Percentiles rank a stretch among this genome's conserved stretches.
phyloP scores from a whole-genome alignment of 495 filamentous ascomycete genomes.

The Letharia lupina region DNA sequence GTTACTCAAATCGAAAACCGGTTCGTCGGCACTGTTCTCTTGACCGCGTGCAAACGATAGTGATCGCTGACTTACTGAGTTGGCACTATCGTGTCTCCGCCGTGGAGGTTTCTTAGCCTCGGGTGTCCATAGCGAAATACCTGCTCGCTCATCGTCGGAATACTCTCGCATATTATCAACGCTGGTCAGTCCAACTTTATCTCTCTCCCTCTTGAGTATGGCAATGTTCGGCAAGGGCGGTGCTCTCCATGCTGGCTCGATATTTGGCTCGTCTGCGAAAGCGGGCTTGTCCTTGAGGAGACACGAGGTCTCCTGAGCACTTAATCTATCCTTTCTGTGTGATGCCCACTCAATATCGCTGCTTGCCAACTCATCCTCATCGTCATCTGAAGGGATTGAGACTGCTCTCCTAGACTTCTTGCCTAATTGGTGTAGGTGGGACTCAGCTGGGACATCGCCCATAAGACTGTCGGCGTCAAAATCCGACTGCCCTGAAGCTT shows the following conservation, averaged over 20 bases:
- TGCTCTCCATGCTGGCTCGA: conserved; percentile 18
- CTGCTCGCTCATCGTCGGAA: background rate
- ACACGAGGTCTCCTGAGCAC: conserved; percentile 1
- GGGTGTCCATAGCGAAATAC: conserved; percentile 12
- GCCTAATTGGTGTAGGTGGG: background rate
- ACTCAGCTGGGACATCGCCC: conserved; percentile 4
- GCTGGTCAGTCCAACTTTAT: background rate
- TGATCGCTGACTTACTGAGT: background rate
- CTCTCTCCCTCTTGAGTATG: background rate
- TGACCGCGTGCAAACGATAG: background rate
- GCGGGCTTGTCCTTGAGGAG: background rate
- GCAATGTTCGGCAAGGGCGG: conserved; percentile 4
- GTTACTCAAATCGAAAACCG: background rate
- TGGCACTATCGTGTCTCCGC: background rate
- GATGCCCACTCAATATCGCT: conserved; percentile 11
- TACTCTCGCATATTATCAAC: conserved; percentile 1
- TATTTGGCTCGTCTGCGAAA: conserved; percentile 9
- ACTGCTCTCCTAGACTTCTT: background rate
- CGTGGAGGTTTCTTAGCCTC: background rate
- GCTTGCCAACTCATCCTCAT: conserved; percentile 15
- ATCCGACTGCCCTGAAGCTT: conserved; percentile 6
- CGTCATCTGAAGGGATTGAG: conserved; percentile 3
- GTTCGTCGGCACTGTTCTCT: background rate
- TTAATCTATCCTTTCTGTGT: background rate
- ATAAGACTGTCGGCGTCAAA: conserved; percentile 15